Conservation (phyloP, 768 basidiomycete genomes). For the Lyophyllum atratum region DNA sequence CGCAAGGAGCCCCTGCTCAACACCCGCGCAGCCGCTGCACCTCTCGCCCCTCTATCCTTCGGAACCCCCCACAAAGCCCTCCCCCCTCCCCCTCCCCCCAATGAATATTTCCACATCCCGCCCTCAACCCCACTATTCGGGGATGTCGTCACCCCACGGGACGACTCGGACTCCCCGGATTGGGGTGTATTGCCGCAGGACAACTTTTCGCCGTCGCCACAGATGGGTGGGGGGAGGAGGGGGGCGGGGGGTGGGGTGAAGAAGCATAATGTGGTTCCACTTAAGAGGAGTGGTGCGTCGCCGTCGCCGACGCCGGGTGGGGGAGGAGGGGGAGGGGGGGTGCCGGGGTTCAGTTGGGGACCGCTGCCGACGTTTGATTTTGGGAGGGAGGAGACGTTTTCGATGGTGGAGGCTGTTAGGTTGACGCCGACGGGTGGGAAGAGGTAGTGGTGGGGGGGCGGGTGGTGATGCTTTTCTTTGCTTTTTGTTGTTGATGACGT, state of each 20-base stretch:
- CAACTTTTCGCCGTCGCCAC: conserved; percentile 30
- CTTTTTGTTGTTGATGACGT: background rate
- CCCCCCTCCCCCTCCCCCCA: conserved; percentile 10
- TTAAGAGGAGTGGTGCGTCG: conserved; percentile 35
- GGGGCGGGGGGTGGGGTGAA: conserved; percentile 31
- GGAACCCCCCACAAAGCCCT: conserved; percentile 35
- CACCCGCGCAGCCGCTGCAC: conserved; percentile 43
- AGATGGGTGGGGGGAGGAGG: conserved; percentile 32
- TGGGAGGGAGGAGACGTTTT: conserved; percentile 17
- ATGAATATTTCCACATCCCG: conserved; percentile 23
- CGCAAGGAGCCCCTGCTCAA: conserved; percentile 72
- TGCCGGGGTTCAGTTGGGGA: conserved; percentile 60
- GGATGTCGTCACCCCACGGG: conserved; percentile 12
- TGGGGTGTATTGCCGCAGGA: conserved; percentile 38
- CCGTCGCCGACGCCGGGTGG: conserved; percentile 27
- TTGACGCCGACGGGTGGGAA: conserved; percentile 13
- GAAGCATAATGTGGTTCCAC: conserved; percentile 40
- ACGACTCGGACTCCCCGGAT: conserved; percentile 15
- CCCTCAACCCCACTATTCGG: conserved; percentile 27
- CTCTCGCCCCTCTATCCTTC: conserved; percentile 37
- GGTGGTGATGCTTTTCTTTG: too few species aligned
- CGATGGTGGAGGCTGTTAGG: conserved; percentile 22
- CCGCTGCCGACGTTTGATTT: conserved; percentile 50
- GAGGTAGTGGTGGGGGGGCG: background rate
- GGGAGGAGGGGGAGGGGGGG: conserved; percentile 6